Evolutionary conservation across 2,329 filamentous ascomycete species (phyloP).

Genomic region (Conoideocrella luteorostrata): DNA sequence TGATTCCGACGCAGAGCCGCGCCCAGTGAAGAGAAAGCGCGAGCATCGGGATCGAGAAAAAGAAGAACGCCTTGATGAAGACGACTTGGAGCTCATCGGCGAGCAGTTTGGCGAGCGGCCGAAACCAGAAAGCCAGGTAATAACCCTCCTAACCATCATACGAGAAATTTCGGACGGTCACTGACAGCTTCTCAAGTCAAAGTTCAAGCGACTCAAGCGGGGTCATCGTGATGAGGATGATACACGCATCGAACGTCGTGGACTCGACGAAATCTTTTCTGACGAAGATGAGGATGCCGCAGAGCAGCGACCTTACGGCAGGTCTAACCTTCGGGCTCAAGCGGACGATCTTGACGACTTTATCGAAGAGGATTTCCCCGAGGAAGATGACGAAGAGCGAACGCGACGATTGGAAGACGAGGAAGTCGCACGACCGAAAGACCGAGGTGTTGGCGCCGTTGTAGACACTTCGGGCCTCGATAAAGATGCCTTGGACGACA

Average conservation of each 20-base stretch:
- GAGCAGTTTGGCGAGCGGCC: constrained; percentile 63
- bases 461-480: constrained; percentile 81
- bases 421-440: constrained; percentile 77
- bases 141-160: constrained; percentile 11
- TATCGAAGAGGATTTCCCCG: constrained; percentile 92
- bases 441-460: constrained; percentile 61
- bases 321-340: constrained; percentile 50
- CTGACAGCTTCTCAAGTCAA: constrained; percentile 51
- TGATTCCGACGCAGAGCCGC: constrained; percentile 47
- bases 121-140: constrained; percentile 63
- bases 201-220: constrained; percentile 94
- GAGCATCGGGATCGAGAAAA: constrained; percentile 70
- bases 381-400: constrained; percentile 76
- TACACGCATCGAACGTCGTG: constrained; percentile 57
- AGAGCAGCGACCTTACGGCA: constrained; percentile 45
- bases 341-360: constrained; percentile 89
- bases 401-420: constrained; percentile 74
- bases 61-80: constrained; percentile 87
- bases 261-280: constrained; percentile 88
- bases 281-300: constrained; percentile 79
- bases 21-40: constrained; percentile 65
- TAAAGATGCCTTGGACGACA: constrained; percentile 88
- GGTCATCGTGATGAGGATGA: constrained; percentile 74
- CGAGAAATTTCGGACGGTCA: neutral
- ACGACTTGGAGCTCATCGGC: constrained; percentile 92